These are phyloP conservation scores for Ganoderma meredithae DNA, from an alignment of 1,284 basidiomycete genomes.

Conservation along the genomic window DNA sequence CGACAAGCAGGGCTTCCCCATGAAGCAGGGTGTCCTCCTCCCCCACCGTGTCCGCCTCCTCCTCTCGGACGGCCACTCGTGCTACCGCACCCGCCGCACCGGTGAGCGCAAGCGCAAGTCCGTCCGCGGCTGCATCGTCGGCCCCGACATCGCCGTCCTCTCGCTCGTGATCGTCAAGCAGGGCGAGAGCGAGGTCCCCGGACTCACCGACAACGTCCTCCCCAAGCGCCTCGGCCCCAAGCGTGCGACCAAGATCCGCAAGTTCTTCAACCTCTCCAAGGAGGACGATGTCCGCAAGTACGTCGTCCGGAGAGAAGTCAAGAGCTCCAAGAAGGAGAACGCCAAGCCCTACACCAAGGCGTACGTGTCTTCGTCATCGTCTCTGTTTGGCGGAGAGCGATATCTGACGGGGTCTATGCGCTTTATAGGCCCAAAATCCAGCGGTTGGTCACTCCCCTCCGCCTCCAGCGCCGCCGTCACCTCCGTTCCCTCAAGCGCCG, in stretches of 20 bases:
- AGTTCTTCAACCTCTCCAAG: conserved; percentile 98
- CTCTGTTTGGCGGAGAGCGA: not conserved
- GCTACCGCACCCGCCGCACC: conserved; percentile 92
- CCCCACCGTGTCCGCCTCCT: conserved; percentile 95
- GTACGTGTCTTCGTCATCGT: conserved; percentile 58
- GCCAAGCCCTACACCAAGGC: conserved; percentile 99
- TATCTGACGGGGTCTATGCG: conserved; percentile 10
- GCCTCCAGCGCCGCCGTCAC: conserved; percentile 97
- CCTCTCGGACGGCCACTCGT: conserved; percentile 95
- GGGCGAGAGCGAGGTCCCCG: conserved; percentile 92
- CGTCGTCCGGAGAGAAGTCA: conserved; percentile 93
- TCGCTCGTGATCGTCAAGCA: conserved; percentile 97
- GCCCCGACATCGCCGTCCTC: conserved; percentile 95
- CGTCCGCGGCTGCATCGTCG: conserved; percentile 98
- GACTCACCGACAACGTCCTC: conserved; percentile 91
- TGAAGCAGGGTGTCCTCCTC: conserved; percentile 99
- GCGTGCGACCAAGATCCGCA: conserved; percentile 94
- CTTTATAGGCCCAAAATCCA: conserved; percentile 81
- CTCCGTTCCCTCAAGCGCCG: conserved; percentile 90
- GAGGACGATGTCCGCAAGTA: conserved; percentile 99
- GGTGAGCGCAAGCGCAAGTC: conserved; percentile 99
- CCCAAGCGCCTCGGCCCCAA: conserved; percentile 97
- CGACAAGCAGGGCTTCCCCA: conserved; percentile 97
- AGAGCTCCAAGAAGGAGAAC: conserved; percentile 87
- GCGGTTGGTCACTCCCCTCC: conserved; percentile 92